A percentile compares a stretch with the other conserved stretches of the same genome.
Evolutionary conservation across 768 basidiomycete species (phyloP).

Genomic region (Kockovaella imperatae): DNA sequence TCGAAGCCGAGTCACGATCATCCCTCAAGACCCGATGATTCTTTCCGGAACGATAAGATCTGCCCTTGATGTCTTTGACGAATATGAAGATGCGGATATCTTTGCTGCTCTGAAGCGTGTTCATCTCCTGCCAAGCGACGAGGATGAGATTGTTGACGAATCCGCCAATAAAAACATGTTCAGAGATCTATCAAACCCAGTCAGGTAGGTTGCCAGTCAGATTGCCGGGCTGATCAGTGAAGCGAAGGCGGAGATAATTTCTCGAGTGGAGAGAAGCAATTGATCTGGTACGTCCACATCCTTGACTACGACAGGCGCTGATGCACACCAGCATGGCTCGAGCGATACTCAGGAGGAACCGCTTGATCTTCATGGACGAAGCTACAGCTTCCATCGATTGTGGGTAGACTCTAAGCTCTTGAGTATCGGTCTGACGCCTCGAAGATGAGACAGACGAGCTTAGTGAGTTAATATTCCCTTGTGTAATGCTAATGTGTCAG

Average conservation of each 20-base stretch:
- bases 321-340: constrained; percentile 59
- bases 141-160: constrained; percentile 11
- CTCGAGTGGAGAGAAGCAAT: constrained; percentile 63
- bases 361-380: constrained; percentile 77
- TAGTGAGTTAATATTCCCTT: constrained; percentile 53
- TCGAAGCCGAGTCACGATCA: constrained; percentile 60
- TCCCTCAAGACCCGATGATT: constrained; percentile 78
- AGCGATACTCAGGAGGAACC: constrained; percentile 70
- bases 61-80: constrained; percentile 75
- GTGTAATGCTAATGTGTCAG: constrained; percentile 15
- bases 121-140: constrained; percentile 39
- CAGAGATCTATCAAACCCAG: constrained; percentile 31
- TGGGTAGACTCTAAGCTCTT: constrained; percentile 16
- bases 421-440: neutral
- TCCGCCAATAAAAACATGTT: constrained; percentile 41
- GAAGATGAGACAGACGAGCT: constrained; percentile 79
- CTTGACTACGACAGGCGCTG: neutral
- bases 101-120: constrained; percentile 43
- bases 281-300: constrained; percentile 51
- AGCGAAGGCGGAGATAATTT: constrained; percentile 81
- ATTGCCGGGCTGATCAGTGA: neutral
- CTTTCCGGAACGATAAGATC: constrained; percentile 73
- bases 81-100: constrained; percentile 76
- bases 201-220: constrained; percentile 9
- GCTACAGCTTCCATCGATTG: constrained; percentile 62